Evolutionary conservation across 2,329 filamentous ascomycete genomes (phyloP), one percentile per base, ranked within the genome.

Genomic region (Claviceps capensis): DNA sequence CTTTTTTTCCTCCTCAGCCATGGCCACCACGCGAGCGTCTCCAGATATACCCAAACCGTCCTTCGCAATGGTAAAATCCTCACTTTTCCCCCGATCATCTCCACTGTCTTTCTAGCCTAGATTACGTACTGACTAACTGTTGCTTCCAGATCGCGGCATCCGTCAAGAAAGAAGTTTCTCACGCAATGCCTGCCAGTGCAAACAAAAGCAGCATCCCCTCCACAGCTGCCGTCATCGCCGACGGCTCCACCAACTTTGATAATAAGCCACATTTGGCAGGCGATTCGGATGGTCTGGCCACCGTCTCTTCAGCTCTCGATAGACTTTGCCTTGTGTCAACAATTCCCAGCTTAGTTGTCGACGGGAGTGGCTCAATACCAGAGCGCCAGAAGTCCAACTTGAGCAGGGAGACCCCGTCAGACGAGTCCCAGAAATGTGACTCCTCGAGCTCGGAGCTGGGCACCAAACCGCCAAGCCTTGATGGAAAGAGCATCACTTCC

Each of bases 401-500:
- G 48, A 67, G 64, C 52, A 69, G 68, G 56, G 72, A 75, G 52
- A 74, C 68, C 44, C 69, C 69, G 30, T 79, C 76, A 2, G 77
- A 80, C 54, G 77, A 78, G 47, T 80, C 77, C 14, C 76, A 76
- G 57, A 73, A 73, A 61, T 76, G 77, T 43, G 81, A 84, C 62
- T 83, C 79, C 2, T 83, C 80, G 2, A 77, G 70, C 59, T 84
- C 80, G 3, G 81, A 84, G 52, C 68, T 82, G 30, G 80, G 75
- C 41, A 89, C 83, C 2, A 96, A 96, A 68, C 87, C 88, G 49
- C 85, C 88, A 38, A 96, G 89, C 63, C 75, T 95, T 42, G 91
- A 96, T 65, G 89, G 87, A 48, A 96, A 96, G 71, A 96, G 90
- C 65, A 87, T 94, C 60, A 88, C 88, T 4, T 97, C 91, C 26